phyloP scores from a whole-genome alignment of 75 land plant species.

The Sequoiadendron giganteum region DNA sequence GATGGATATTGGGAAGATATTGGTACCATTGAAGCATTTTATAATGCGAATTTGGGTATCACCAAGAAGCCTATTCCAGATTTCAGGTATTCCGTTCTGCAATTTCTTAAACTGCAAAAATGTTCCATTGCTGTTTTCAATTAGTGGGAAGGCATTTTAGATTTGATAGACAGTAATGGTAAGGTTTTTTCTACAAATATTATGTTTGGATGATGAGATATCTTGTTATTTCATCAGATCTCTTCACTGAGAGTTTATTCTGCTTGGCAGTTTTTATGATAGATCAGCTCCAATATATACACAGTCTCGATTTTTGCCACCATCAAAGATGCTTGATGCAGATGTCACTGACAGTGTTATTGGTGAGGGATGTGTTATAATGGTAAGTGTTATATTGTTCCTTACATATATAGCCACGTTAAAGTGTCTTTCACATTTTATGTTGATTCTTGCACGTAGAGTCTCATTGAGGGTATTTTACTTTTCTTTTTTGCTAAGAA shows the following conservation, averaged over 20 bases:
- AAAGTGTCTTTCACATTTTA: background rate
- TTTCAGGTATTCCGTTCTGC: conserved; percentile 67
- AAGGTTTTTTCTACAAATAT: background rate
- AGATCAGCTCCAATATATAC: conserved; percentile 98
- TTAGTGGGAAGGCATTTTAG: background rate
- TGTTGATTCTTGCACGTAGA: background rate
- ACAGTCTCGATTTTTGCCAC: conserved; percentile 97
- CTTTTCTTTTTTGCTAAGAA: background rate
- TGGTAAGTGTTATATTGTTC: conserved; percentile 38
- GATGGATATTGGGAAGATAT: conserved; percentile 99
- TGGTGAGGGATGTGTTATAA: conserved; percentile 98
- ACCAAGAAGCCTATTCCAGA: conserved; percentile 98
- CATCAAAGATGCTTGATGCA: conserved; percentile 98
- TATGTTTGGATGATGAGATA: background rate
- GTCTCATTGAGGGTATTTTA: background rate
- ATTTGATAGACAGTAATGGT: background rate
- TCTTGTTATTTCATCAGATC: background rate
- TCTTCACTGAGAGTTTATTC: background rate
- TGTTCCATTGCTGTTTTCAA: background rate
- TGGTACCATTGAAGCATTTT: conserved; percentile 99
- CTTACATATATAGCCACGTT: background rate
- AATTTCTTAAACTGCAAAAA: background rate
- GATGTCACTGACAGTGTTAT: conserved; percentile 99
- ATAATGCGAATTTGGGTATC: conserved; percentile 97
- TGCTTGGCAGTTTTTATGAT: conserved; percentile 86